Evolutionary conservation across 768 basidiomycete species (phyloP).

Genomic region (Cystoderma amianthinum): DNA sequence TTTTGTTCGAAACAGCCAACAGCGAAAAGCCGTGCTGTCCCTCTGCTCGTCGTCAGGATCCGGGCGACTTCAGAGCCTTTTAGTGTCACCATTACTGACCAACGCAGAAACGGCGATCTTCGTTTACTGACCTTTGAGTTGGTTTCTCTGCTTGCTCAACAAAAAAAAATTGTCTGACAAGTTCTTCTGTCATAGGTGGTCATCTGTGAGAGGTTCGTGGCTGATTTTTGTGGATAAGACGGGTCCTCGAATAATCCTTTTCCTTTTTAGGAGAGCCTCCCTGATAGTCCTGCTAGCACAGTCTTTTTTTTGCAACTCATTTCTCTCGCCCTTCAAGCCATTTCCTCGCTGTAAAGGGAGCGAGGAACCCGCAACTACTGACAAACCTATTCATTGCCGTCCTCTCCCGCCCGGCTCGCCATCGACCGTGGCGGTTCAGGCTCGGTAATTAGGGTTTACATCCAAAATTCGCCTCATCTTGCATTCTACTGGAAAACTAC

Average conservation of each 20-base stretch:
- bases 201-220: slow-evolving; percentile 64
- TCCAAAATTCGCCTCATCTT: slow-evolving; percentile 6
- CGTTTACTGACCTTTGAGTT: slow-evolving; percentile 78
- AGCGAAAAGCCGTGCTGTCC: not conserved
- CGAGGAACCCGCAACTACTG: slow-evolving; percentile 63
- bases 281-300: slow-evolving; percentile 37
- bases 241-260: too few relatives aligned
- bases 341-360: slow-evolving; percentile 65
- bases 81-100: slow-evolving; percentile 63
- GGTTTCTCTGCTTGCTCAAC: slow-evolving; percentile 18
- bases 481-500: slow-evolving; percentile 14
- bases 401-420: slow-evolving; percentile 55
- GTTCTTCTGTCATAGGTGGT: slow-evolving; percentile 49
- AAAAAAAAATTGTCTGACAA: slow-evolving; percentile 9
- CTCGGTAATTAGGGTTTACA: slow-evolving; percentile 53
- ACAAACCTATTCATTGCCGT: slow-evolving; percentile 43
- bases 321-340: slow-evolving; percentile 36
- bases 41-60: not conserved
- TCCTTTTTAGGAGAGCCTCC: slow-evolving; percentile 86
- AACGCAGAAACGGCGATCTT: slow-evolving; percentile 72
- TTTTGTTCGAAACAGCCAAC: slow-evolving; percentile 3
- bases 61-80: not conserved
- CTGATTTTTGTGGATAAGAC: slow-evolving; percentile 6
- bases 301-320: slow-evolving; percentile 4
- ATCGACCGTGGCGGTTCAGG: slow-evolving; percentile 71